These are phyloP conservation scores for Pseudogymnoascus sp. DNA, from an alignment of 2,329 filamentous ascomycete genomes.

Conservation along the genomic window DNA sequence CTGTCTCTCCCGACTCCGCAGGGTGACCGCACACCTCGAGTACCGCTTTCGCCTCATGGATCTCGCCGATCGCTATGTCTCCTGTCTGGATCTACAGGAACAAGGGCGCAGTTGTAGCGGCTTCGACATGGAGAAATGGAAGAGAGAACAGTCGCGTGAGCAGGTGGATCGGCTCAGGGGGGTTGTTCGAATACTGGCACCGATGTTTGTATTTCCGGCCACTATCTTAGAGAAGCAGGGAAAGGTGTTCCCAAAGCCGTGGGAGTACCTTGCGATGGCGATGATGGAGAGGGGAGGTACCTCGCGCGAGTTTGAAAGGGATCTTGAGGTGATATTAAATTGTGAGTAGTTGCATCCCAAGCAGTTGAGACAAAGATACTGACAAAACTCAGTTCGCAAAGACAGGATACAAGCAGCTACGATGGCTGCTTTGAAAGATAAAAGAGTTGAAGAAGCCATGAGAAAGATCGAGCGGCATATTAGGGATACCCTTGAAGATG, in stretches of 20 bases:
- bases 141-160: neutral
- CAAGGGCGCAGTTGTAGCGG: neutral
- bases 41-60: neutral
- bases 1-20: neutral
- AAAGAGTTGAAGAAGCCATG: neutral
- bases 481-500: neutral
- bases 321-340: neutral
- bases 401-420: neutral
- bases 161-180: neutral
- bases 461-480: neutral
- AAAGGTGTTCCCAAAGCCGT: neutral
- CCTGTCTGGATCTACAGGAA: neutral
- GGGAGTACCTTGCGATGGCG: conserved; percentile 1
- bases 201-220: neutral
- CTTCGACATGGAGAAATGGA: neutral
- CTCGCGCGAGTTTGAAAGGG: neutral
- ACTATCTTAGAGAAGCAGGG: neutral
- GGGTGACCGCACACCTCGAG: neutral
- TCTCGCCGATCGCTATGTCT: neutral
- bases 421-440: neutral
- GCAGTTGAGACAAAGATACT: neutral
- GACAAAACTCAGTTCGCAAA: neutral
- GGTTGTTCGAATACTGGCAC: neutral
- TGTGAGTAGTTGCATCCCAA: neutral
- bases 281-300: neutral